Percentiles rank a stretch among this genome's conserved stretches.
Evolutionary conservation across 2,329 filamentous ascomycete genomes (phyloP).

Genomic region (Aspergillus cejpii): DNA sequence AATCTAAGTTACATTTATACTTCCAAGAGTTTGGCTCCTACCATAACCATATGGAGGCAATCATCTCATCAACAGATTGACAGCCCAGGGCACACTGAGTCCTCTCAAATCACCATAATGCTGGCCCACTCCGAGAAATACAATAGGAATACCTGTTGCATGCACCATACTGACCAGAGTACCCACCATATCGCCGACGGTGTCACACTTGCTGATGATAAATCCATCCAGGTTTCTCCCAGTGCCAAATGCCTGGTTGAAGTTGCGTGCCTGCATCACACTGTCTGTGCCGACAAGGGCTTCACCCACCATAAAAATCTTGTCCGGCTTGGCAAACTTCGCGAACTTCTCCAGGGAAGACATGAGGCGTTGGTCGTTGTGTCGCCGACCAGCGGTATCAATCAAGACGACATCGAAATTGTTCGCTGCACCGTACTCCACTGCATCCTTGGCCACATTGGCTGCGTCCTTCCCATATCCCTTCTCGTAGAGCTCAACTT

Average conservation of each 20-base stretch:
- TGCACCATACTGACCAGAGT: constrained; percentile 96
- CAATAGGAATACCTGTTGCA: constrained; percentile 89
- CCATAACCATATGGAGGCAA: no score
- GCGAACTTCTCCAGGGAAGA: constrained; percentile 94
- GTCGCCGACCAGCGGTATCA: constrained; percentile 87
- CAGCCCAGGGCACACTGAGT: constrained; percentile 58
- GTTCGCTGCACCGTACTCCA: constrained; percentile 67
- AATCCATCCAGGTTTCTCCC: constrained; percentile 83
- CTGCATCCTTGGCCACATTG: constrained; percentile 87
- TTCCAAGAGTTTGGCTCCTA: no score
- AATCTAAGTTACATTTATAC: no score
- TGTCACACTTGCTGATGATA: constrained; percentile 98
- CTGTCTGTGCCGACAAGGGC: constrained; percentile 93
- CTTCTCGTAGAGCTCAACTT: constrained; percentile 89
- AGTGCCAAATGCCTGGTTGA: constrained; percentile 84
- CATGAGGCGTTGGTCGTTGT: constrained; percentile 96
- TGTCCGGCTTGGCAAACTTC: constrained; percentile 91
- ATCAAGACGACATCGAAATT: constrained; percentile 91
- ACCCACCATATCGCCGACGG: constrained; percentile 97
- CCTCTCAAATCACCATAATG: constrained; percentile 61
- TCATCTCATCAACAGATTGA: constrained; percentile 53
- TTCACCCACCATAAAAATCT: constrained; percentile 95
- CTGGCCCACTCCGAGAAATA: constrained; percentile 75
- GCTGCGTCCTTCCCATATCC: constrained; percentile 98
- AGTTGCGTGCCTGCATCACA: constrained; percentile 91